Conservation (phyloP, 495 filamentous ascomycete genomes). For the Penicillium bovifimosum region DNA sequence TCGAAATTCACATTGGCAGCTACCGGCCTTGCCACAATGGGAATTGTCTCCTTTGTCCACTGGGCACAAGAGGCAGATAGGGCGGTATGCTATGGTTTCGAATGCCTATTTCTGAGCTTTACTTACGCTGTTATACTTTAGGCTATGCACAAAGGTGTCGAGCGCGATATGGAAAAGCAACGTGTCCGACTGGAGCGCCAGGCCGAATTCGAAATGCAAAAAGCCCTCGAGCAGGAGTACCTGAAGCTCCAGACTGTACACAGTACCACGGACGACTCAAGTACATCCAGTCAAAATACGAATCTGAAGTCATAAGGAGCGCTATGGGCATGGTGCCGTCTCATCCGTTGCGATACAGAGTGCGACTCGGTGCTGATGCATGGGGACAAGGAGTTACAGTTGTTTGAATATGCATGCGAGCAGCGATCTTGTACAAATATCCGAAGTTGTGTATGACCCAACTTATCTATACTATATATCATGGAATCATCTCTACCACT, state of each 20-base stretch:
- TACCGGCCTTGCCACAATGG: slow-evolving; percentile 68
- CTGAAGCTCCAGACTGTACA: slow-evolving; percentile 72
- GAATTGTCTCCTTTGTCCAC: slow-evolving; percentile 83
- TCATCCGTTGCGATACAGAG: neutral
- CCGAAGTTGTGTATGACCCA: neutral
- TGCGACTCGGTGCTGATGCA: slow-evolving; percentile 1
- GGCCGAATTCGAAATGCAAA: slow-evolving; percentile 91
- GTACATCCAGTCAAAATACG: slow-evolving; percentile 11
- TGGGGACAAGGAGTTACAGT: slow-evolving; percentile 1
- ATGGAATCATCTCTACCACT: slow-evolving; percentile 4
- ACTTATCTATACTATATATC: slow-evolving; percentile 4
- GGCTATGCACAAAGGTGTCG: slow-evolving; percentile 94
- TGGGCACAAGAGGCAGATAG: slow-evolving; percentile 81
- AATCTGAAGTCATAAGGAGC: slow-evolving; percentile 15
- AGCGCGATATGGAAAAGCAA: slow-evolving; percentile 93
- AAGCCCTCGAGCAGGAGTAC: slow-evolving; percentile 79
- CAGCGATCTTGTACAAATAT: slow-evolving; percentile 6
- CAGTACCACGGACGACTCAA: slow-evolving; percentile 24
- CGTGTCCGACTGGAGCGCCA: slow-evolving; percentile 80
- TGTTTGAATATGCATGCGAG: slow-evolving; percentile 1
- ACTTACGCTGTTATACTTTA: slow-evolving; percentile 29
- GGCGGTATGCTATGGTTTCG: slow-evolving; percentile 51
- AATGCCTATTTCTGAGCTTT: neutral
- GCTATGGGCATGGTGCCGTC: neutral
- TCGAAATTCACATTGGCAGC: slow-evolving; percentile 78